phyloP scores from a whole-genome alignment of 495 filamentous ascomycete species.

The Geopyxis carbonaria region DNA sequence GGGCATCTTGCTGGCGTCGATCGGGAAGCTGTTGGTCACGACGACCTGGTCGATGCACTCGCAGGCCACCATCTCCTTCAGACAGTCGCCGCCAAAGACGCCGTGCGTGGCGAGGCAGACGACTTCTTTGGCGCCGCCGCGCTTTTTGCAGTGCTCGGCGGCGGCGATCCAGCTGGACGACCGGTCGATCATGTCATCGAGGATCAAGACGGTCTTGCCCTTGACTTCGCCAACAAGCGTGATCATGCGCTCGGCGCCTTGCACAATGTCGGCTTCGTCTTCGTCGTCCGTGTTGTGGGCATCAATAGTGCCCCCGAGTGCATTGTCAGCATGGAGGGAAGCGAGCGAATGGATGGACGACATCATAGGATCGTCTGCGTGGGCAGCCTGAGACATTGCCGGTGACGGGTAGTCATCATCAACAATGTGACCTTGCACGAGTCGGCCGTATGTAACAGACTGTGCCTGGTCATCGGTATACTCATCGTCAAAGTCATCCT shows the following conservation, averaged over 20 bases:
- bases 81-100: conserved; percentile 73
- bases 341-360: conserved; percentile 46
- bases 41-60: conserved; percentile 84
- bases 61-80: conserved; percentile 80
- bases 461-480: conserved; percentile 74
- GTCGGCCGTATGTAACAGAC: conserved; percentile 77
- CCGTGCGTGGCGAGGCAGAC: conserved; percentile 97
- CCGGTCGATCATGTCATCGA: conserved; percentile 99
- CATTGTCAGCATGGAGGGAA: conserved; percentile 43
- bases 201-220: conserved; percentile 70
- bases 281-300: conserved; percentile 68
- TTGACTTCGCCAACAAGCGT: conserved; percentile 88
- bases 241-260: conserved; percentile 76
- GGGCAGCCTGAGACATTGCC: conserved; percentile 39
- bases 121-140: conserved; percentile 77
- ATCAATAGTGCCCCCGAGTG: conserved; percentile 68
- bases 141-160: conserved; percentile 92
- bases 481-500: conserved; percentile 39
- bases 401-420: conserved; percentile 82
- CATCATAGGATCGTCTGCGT: conserved; percentile 44
- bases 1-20: conserved; percentile 49
- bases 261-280: conserved; percentile 62
- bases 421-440: conserved; percentile 93
- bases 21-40: conserved; percentile 93
- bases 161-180: conserved; percentile 92